A percentile compares a stretch with the other conserved stretches of the same genome.
Evolutionary conservation across 495 filamentous ascomycete genomes (phyloP).

Genomic region (Aspergillus olivimuriae): DNA sequence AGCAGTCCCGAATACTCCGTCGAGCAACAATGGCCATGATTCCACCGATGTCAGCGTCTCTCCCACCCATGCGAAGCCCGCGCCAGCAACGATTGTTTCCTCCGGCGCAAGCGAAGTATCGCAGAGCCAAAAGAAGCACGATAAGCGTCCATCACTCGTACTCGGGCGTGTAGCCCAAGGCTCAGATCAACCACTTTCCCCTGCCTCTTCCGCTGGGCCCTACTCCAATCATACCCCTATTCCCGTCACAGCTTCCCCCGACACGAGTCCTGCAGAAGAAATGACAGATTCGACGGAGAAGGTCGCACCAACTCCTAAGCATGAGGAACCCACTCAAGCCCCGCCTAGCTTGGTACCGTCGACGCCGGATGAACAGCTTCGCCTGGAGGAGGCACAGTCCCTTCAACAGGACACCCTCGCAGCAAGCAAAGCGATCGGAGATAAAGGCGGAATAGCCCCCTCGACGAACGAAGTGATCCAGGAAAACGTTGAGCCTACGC

Average conservation of each 20-base stretch:
- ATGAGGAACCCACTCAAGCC: conserved; percentile 14
- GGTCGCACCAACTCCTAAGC: conserved; percentile 17
- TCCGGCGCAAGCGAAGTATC: conserved; percentile 11
- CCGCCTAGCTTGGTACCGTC: conserved; percentile 28
- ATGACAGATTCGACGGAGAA: conserved; percentile 21
- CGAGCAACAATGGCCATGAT: conserved; percentile 20
- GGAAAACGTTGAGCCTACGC: conserved; percentile 14
- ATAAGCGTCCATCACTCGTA: conserved; percentile 26
- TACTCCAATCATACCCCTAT: conserved; percentile 39
- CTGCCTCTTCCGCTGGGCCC: conserved; percentile 37
- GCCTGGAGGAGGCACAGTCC: conserved; percentile 43
- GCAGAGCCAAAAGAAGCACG: conserved; percentile 23
- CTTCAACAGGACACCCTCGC: conserved; percentile 22
- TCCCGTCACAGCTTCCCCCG: conserved; percentile 32
- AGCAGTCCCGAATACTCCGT: conserved; percentile 17
- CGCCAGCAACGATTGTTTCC: conserved; percentile 11
- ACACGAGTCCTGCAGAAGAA: conserved; percentile 37
- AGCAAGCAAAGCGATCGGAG: conserved; percentile 15
- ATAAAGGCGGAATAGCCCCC: conserved; percentile 8
- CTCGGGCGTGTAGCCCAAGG: conserved; percentile 20
- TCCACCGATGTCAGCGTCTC: conserved; percentile 10
- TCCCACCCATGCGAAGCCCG: conserved; percentile 12
- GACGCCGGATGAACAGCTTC: conserved; percentile 45
- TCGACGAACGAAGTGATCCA: conserved; percentile 22
- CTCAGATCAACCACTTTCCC: conserved; percentile 37